A percentile compares a stretch with the other conserved stretches of the same genome.
These are phyloP conservation scores for Mallotus japonicus DNA, from an alignment of 441 rosid species.

Conservation along the genomic window DNA sequence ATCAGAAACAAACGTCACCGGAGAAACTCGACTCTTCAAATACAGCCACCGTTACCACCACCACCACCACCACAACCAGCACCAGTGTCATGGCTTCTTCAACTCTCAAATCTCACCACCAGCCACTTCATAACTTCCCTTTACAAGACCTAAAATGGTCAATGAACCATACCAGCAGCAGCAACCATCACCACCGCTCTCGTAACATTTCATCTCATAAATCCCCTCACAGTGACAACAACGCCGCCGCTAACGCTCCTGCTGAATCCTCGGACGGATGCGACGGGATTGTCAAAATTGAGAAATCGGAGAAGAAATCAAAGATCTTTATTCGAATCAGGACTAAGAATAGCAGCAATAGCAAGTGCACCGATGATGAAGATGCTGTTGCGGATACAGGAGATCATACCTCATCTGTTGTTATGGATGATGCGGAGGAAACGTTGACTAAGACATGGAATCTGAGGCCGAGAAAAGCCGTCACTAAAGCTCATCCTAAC, in stretches of 20 bases:
- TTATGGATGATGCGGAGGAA: conserved; percentile 36
- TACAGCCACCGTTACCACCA: too few relatives aligned
- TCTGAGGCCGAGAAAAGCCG: conserved; percentile 49
- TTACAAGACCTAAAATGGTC: conserved; percentile 65
- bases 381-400: conserved; percentile 23
- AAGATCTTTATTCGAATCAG: conserved; percentile 52
- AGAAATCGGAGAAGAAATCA: conserved; percentile 33
- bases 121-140: conserved; percentile 65
- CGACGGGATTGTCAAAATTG: conserved; percentile 14
- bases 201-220: conserved; percentile 38
- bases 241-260: neutral
- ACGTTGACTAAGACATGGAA: conserved; percentile 56
- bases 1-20: too few relatives aligned
- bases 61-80: neutral
- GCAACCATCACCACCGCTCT: conserved; percentile 33
- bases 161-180: conserved; percentile 38
- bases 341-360: conserved; percentile 24
- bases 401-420: conserved; percentile 39
- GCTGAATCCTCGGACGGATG: conserved; percentile 15
- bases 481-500: conserved; percentile 21
- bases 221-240: conserved; percentile 36
- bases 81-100: conserved; percentile 37
- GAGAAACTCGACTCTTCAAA: too few relatives aligned
- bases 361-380: conserved; percentile 19
- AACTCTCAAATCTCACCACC: conserved; percentile 43